Conservation (phyloP, 2,329 filamentous ascomycete genomes). For the Fusarium sp. region DNA sequence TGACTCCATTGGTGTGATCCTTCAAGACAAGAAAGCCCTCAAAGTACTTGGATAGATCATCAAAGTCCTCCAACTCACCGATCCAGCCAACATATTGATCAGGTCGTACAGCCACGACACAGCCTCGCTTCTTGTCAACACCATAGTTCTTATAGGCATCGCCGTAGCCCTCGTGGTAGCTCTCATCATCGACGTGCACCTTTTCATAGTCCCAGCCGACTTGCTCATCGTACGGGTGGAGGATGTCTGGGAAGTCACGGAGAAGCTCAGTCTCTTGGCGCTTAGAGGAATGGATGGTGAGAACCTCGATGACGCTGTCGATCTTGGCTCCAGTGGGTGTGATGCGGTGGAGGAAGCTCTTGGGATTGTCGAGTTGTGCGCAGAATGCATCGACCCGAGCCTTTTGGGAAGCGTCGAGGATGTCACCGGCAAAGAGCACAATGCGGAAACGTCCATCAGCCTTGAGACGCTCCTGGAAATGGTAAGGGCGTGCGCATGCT, state of each 20-base stretch:
- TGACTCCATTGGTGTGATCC: neutral
- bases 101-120: conserved; percentile 70
- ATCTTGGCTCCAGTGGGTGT: conserved; percentile 18
- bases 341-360: conserved; percentile 56
- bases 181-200: conserved; percentile 66
- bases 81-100: conserved; percentile 73
- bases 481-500: conserved; percentile 65
- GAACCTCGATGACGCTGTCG: conserved; percentile 63
- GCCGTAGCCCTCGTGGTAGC: conserved; percentile 65
- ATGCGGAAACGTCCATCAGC: conserved; percentile 70
- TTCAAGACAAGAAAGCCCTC: neutral
- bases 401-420: conserved; percentile 57
- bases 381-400: conserved; percentile 36
- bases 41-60: conserved; percentile 2
- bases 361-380: conserved; percentile 48
- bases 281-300: conserved; percentile 69
- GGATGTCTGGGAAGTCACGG: conserved; percentile 54
- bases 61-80: conserved; percentile 51
- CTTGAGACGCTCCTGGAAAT: conserved; percentile 63
- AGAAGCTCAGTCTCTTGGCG: conserved; percentile 62
- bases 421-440: conserved; percentile 71
- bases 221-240: conserved; percentile 58
- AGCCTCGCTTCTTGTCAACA: conserved; percentile 65
- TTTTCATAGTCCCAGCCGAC: conserved; percentile 68
- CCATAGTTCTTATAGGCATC: conserved; percentile 68